Base-by-base conservation (phyloP, 768 basidiomycete genomes). In the Suillus fuscotomentosus region DNA sequence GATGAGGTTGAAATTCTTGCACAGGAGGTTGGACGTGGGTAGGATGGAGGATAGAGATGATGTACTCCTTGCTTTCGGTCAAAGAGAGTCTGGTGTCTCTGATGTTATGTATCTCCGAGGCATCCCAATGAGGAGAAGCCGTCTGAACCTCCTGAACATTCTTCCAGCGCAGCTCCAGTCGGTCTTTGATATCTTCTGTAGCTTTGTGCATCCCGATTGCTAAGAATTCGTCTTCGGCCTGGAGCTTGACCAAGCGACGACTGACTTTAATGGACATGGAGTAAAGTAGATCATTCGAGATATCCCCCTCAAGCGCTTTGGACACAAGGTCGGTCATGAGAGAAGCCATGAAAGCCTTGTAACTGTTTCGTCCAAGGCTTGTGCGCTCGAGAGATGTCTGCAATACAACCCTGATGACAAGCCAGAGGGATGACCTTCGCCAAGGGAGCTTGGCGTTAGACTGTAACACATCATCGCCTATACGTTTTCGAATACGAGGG, bases 301-400 rank as follows among this genome's bases (percentile, higher is more conserved):
- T 56, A 14, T 71, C 61, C 0, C 1, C 11, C 3, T 63, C 55
- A 0, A 72, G 59, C 4, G 72, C 74, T 4, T 69, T 34, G 3
- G 69, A 41, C 2, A 80, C 66, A 3, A 75, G 62, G 27, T 66
- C 45, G 6, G 76, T 67, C 42, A 80, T 68, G 59, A 84, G 71
- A 56, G 77, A 84, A 2, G 80, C 48, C 68, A 85, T 79, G 70
- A 86, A 86, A 2, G 42, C 11, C 61, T 87, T 86, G 72, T 87
- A 87, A 0, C 71, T 68, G 14, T 47, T 50, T 15, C 51, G 5
- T 2, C 67, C 70, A 3, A 60, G 51, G 45, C 61, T n/a, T 24
- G 60, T 61, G 15, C 41, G 61, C 15, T 64, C 64, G 8, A 79
- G 47, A 0, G 79, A 64, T 1, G 75, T 77, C 51, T 81, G 79